Percentiles rank a stretch among this genome's conserved stretches.
phyloP scores from a whole-genome alignment of 2,329 filamentous ascomycete genomes.

The Penicillium sp. region DNA sequence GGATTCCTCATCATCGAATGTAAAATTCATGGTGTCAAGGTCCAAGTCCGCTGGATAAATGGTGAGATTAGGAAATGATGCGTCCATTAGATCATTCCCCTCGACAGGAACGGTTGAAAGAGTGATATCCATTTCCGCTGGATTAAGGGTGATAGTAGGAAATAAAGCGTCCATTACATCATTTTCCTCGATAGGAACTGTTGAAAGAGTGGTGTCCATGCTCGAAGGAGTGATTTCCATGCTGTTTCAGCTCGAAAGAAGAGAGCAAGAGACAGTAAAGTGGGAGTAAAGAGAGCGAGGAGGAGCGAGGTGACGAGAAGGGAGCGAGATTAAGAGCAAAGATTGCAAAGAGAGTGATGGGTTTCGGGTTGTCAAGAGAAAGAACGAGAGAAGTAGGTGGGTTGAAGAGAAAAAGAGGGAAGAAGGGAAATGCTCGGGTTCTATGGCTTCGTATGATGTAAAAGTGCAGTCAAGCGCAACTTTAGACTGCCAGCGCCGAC shows the following conservation, averaged over 20 bases:
- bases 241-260: neutral
- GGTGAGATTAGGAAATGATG: too few species aligned
- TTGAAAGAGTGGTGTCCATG: slow-evolving; percentile 7
- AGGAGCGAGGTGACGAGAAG: neutral
- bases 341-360: neutral
- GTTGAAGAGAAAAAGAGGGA: slow-evolving; percentile 2
- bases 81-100: neutral
- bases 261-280: slow-evolving; percentile 3
- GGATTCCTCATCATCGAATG: slow-evolving; percentile 2
- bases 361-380: neutral
- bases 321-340: slow-evolving; percentile 8
- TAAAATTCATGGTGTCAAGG: neutral
- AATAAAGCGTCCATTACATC: neutral
- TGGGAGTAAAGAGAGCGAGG: neutral
- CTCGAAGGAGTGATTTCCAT: slow-evolving; percentile 7
- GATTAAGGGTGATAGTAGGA: neutral
- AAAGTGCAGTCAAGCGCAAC: neutral
- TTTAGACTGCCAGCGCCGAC: neutral
- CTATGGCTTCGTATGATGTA: slow-evolving; percentile 6
- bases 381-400: neutral
- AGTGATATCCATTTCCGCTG: neutral
- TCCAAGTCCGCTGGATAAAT: neutral
- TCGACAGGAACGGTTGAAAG: slow-evolving; percentile 1
- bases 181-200: neutral
- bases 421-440: neutral